Base-by-base conservation (phyloP, 768 basidiomycete species). In the Panaeolus cyanescens region DNA sequence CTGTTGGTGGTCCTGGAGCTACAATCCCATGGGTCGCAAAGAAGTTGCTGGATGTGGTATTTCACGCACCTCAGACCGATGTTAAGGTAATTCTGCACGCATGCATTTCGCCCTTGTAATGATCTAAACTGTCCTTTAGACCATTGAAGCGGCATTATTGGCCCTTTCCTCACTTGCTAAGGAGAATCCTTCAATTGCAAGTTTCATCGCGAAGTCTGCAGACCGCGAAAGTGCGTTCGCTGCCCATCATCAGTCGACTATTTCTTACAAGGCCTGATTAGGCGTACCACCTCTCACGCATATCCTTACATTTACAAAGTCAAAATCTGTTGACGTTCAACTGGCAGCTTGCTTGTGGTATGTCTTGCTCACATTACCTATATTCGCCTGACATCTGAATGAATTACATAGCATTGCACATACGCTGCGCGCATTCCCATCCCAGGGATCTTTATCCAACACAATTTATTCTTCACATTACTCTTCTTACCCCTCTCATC, bases 311-410 rank as follows among this genome's bases (percentile, higher is more conserved):
- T 74, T 89, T 30, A 80, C 83, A 8, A 91, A 87, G 68, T 85
- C 86, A 13, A 80, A 89, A 1, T 74, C 77, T 3, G 71, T 79
- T 1, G 86, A 89, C 19, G 81, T 89, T 9, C 90, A 92, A 62
- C 72, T 93, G 1, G 86, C 89, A 1, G 89, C 90, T 0, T 86
- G 86, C 65, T 68, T 90, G 15, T 92, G 90, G 90, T 90, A 68
- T 54, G 77, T 53, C 8, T 39, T 34, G 0, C 50, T 30, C 25
- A n/a, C 36, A 30, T 30, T 19, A 20, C 17, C 59, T 15, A 31
- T 17, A 28, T 62, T 37, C 20, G 22, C n/a, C 30, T 31, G 22
- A 42, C 40, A 1, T 53, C 20, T 56, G 63, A 45, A 53, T 37
- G 17, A n/a, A 32, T 9, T 20, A 28, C 17, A 13, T 62, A 91